A percentile compares a stretch with the other conserved stretches of the same genome.
Conservation (phyloP, 768 basidiomycete species). For the Phlegmacium glaucopus region DNA sequence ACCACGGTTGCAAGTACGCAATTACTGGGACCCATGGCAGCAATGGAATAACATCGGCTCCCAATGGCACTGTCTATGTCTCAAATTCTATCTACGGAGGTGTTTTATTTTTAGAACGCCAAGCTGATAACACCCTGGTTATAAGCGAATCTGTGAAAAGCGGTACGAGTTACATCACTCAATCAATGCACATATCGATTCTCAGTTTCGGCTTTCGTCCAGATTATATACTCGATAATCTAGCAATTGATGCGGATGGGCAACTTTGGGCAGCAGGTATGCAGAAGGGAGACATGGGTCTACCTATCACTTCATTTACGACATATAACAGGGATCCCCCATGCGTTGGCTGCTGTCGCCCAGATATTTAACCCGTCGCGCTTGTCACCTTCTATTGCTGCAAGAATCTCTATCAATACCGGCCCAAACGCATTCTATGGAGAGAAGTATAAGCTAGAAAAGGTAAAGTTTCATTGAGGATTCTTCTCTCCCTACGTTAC, state of each 20-base stretch:
- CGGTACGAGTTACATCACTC: slow-evolving; percentile 32
- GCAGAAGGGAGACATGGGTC: not conserved
- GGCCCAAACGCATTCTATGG: slow-evolving; percentile 51
- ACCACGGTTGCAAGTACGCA: slow-evolving; percentile 60
- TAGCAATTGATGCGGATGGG: slow-evolving; percentile 56
- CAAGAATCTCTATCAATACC: slow-evolving; percentile 52
- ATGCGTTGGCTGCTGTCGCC: slow-evolving; percentile 28
- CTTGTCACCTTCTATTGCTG: slow-evolving; percentile 43
- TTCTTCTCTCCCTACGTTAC: not conserved
- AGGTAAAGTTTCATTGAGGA: slow-evolving; percentile 34
- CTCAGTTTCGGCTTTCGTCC: not conserved
- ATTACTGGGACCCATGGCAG: slow-evolving; percentile 41
- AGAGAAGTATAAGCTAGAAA: slow-evolving; percentile 56
- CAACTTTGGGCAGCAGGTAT: slow-evolving; percentile 61
- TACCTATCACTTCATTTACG: not conserved
- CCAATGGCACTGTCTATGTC: slow-evolving; percentile 66
- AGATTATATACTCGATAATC: slow-evolving; percentile 47
- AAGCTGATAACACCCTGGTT: slow-evolving; percentile 56
- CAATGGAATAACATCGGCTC: slow-evolving; percentile 60
- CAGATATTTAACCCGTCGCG: slow-evolving; percentile 42
- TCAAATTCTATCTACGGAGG: slow-evolving; percentile 39
- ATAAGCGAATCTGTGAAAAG: slow-evolving; percentile 49
- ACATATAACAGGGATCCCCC: slow-evolving; percentile 40
- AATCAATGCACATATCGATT: not conserved
- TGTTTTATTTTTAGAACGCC: slow-evolving; percentile 52